These are phyloP conservation scores for Euclidium syriacum DNA, from an alignment of 345 rosid species.

Conservation along the genomic window DNA sequence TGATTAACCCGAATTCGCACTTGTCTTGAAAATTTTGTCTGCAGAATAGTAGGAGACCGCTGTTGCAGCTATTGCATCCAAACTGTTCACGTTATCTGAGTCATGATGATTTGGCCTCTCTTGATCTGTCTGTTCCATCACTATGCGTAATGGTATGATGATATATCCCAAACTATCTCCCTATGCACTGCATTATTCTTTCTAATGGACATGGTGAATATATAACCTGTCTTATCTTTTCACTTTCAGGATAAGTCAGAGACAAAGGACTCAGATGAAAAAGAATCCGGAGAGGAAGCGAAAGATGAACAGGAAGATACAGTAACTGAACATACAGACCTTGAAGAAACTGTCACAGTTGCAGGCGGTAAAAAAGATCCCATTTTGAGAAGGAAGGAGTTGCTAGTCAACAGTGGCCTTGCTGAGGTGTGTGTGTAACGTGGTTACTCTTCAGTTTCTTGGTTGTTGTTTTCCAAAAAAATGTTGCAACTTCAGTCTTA, in stretches of 20 bases:
- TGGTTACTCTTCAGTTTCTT: neutral
- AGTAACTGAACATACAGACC: conserved; percentile 16
- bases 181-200: neutral
- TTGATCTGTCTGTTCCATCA: conserved; percentile 59
- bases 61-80: conserved; percentile 83
- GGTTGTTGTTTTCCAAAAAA: conserved; percentile 6
- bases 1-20: too few species aligned
- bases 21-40: conserved; percentile 24
- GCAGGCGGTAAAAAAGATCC: conserved; percentile 79
- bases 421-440: conserved; percentile 70
- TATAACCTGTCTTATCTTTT: neutral
- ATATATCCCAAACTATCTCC: conserved; percentile 6
- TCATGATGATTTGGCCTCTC: conserved; percentile 67
- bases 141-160: conserved; percentile 56
- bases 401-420: conserved; percentile 74
- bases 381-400: conserved; percentile 63
- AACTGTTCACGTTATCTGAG: conserved; percentile 65
- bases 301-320: conserved; percentile 28
- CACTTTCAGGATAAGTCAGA: conserved; percentile 46
- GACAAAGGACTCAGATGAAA: conserved; percentile 31
- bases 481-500: neutral
- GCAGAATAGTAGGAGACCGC: conserved; percentile 71
- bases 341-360: conserved; percentile 29
- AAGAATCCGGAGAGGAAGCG: conserved; percentile 30
- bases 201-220: neutral